Conservation (phyloP, 495 filamentous ascomycete genomes). For the Umbilicaria muhlenbergii region DNA sequence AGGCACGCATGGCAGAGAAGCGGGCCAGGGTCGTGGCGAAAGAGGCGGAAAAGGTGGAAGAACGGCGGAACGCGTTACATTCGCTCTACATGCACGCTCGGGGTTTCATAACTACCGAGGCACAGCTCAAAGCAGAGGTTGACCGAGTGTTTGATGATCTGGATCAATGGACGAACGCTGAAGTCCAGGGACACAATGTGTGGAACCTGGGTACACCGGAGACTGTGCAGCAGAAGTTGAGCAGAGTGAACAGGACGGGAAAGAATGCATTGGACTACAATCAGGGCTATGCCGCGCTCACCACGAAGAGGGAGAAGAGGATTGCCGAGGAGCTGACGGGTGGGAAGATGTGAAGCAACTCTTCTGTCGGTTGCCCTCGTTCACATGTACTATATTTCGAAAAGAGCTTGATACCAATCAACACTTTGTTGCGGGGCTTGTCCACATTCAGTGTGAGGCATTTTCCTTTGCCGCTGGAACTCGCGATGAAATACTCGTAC, state of each 20-base stretch:
- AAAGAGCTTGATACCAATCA: too few relatives aligned
- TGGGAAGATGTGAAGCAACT: slow-evolving; percentile 38
- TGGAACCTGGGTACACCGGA: slow-evolving; percentile 42
- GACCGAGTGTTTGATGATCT: slow-evolving; percentile 42
- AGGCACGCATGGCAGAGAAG: slow-evolving; percentile 28
- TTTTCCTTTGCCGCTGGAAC: too few relatives aligned
- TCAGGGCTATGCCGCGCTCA: slow-evolving; percentile 22
- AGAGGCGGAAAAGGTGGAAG: slow-evolving; percentile 21
- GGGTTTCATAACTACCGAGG: slow-evolving; percentile 47
- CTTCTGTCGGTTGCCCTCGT: too few relatives aligned
- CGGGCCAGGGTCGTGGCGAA: slow-evolving; percentile 22
- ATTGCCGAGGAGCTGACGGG: slow-evolving; percentile 55
- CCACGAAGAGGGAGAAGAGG: slow-evolving; percentile 41
- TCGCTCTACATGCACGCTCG: slow-evolving; percentile 49
- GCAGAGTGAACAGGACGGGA: slow-evolving; percentile 14
- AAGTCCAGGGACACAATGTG: slow-evolving; percentile 30
- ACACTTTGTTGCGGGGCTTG: too few relatives aligned
- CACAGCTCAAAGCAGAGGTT: slow-evolving; percentile 43
- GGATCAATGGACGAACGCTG: slow-evolving; percentile 30
- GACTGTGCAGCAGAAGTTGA: slow-evolving; percentile 32
- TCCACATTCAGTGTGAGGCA: too few relatives aligned
- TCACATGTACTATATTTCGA: too few relatives aligned
- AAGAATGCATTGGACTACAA: slow-evolving; percentile 16
- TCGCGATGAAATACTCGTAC: too few relatives aligned
- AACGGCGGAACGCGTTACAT: slow-evolving; percentile 35